Evolutionary conservation across 1,284 basidiomycete genomes (phyloP), one percentile per base, ranked within the genome.

Genomic region (Porogramme epimiltina): DNA sequence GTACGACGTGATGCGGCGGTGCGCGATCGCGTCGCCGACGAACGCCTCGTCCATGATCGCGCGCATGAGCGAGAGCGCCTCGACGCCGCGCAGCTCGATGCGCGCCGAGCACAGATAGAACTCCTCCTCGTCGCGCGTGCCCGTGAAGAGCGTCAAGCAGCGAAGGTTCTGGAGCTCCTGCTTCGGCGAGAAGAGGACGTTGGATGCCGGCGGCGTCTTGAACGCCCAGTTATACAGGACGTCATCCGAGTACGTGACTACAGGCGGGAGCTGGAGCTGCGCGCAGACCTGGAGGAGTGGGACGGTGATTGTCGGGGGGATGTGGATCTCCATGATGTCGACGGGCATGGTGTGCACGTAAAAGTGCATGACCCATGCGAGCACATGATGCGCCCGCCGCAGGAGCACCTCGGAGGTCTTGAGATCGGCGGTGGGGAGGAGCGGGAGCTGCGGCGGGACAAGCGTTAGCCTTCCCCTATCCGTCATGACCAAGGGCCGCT

Each of bases 181-280:
- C 42, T 54, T 59, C 55, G 78, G 73, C 1, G 53, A 49, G 24
- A 65, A 36, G 28, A 58, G 60, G 49, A 49, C 46, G 31, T 45
- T 36, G 4, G 62, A 34, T 13, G 63, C 67, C 44, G 59, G 68
- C 47, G 56, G 69, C 13, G 64, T 59, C 50, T 69, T 72, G 50
- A 82, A 74, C 8, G 73, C 69, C 92, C 93, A 97, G 66, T 98
- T 97, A 76, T 95, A 98, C 6, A 98, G 78, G 2, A 98, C 95
- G 25, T 89, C 90, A 67, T 96, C 95, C 11, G 95, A 91, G 65
- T 97, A 98, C 2, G 95, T 98, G 42, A 96, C 78, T 38, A 98
- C 79, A 0, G 95, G 95, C 0, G 96, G 95, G 1, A 98, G 73
- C 54, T 90, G 89, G 15, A 98, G 82, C 45, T 89, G 76, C 0